Evolutionary conservation across 306 rosid species (phyloP).

Genomic region (Rosa lucieae): DNA sequence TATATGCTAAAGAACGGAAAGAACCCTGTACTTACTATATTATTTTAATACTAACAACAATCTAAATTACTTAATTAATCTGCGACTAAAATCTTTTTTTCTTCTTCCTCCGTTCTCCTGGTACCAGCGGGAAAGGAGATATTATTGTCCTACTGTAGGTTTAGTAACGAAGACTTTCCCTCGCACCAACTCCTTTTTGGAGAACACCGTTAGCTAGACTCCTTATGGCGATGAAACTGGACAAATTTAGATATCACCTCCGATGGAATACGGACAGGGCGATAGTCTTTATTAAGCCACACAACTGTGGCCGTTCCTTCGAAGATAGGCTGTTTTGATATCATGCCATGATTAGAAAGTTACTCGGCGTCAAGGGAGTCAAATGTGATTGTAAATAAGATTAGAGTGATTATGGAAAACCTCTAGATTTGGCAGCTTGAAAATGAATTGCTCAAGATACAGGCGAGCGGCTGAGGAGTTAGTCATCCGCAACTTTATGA

Average conservation of each 20-base stretch:
- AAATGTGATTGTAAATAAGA: background rate
- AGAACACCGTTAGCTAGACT: slow-evolving; percentile 28
- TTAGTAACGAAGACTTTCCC: too few relatives aligned
- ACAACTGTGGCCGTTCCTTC: slow-evolving; percentile 81
- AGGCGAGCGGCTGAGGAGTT: slow-evolving; percentile 70
- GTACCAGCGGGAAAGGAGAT: too few relatives aligned
- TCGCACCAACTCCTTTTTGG: background rate
- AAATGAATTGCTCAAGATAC: slow-evolving; percentile 63
- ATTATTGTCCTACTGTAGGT: too few relatives aligned
- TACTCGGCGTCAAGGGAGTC: slow-evolving; percentile 21
- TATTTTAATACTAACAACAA: too few relatives aligned
- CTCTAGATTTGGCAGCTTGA: slow-evolving; percentile 80
- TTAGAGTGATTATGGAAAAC: slow-evolving; percentile 30
- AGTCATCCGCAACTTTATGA: slow-evolving; percentile 56
- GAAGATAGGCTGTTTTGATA: slow-evolving; percentile 60
- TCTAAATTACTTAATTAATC: too few relatives aligned
- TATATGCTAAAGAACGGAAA: too few relatives aligned
- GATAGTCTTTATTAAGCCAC: slow-evolving; percentile 78
- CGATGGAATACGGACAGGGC: slow-evolving; percentile 71
- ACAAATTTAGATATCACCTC: slow-evolving; percentile 59
- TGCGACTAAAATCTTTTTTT: too few relatives aligned
- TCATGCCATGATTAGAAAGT: background rate
- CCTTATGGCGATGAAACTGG: slow-evolving; percentile 40
- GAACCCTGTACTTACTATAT: too few relatives aligned
- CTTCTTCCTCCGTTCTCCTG: too few relatives aligned